phyloP scores from a whole-genome alignment of 1,284 basidiomycete genomes.

The Mycosarcoma maydis region DNA sequence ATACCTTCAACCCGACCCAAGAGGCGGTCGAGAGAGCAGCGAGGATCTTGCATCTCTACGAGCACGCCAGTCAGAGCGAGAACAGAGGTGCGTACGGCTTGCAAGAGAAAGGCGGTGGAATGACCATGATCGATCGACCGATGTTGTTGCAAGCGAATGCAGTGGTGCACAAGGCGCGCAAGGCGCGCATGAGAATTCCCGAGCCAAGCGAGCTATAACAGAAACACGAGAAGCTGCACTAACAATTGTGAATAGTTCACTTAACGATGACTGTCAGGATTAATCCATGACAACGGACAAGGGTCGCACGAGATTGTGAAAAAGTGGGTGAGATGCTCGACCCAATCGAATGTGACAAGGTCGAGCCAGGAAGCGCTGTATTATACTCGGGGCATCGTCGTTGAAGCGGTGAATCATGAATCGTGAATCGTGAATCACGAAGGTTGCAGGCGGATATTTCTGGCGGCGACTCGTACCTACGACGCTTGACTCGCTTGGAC shows the following conservation, averaged over 20 bases:
- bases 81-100: slow-evolving; percentile 75
- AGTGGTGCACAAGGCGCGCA: slow-evolving; percentile 74
- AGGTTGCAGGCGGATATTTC: slow-evolving; percentile 1
- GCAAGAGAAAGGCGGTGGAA: slow-evolving; percentile 70
- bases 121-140: slow-evolving; percentile 77
- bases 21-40: slow-evolving; percentile 81
- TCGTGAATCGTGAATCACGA: background rate
- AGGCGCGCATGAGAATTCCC: slow-evolving; percentile 76
- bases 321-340: too few relatives aligned
- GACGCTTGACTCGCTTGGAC: background rate
- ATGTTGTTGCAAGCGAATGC: slow-evolving; percentile 72
- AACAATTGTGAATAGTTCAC: too few relatives aligned
- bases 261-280: too few relatives aligned
- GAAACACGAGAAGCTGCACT: slow-evolving; percentile 4
- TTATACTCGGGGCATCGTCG: too few relatives aligned
- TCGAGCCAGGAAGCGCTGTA: too few relatives aligned
- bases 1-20: slow-evolving; percentile 78
- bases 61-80: slow-evolving; percentile 67
- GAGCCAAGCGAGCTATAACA: slow-evolving; percentile 2
- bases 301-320: too few relatives aligned
- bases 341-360: too few relatives aligned
- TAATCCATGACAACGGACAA: too few relatives aligned
- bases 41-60: slow-evolving; percentile 72
- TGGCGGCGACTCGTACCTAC: background rate
- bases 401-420: too few relatives aligned